These are phyloP conservation scores for Hansfordia pulvinata DNA, from an alignment of 2,329 filamentous ascomycete genomes.

Conservation along the genomic window DNA sequence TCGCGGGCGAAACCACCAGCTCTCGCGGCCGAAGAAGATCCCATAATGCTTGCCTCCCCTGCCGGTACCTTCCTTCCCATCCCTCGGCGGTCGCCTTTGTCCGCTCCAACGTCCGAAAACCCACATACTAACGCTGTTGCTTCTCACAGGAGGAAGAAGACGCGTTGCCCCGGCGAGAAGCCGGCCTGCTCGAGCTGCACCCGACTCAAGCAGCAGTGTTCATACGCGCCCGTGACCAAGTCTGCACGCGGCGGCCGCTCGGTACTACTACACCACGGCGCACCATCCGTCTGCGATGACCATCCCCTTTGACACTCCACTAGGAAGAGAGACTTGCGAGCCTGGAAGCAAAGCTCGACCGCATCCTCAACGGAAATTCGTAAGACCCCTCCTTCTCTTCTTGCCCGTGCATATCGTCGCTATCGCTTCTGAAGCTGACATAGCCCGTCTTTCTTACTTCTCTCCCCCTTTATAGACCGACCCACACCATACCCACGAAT, in stretches of 20 bases:
- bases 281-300: constrained; percentile 1
- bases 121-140: constrained; percentile 4
- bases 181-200: constrained; percentile 35
- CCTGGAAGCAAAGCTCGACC: constrained; percentile 36
- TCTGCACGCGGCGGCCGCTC: constrained; percentile 26
- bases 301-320: neutral
- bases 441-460: constrained; percentile 7
- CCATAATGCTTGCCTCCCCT: constrained; percentile 30
- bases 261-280: constrained; percentile 16
- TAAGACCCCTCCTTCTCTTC: constrained; percentile 9
- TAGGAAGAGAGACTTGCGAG: constrained; percentile 36
- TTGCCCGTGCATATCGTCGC: too few species aligned
- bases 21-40: constrained; percentile 22
- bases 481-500: constrained; percentile 12
- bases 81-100: too few species aligned
- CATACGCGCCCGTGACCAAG: constrained; percentile 23
- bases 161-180: constrained; percentile 35
- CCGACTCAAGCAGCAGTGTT: constrained; percentile 31
- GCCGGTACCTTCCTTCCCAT: constrained; percentile 23
- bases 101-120: neutral
- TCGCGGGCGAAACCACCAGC: constrained; percentile 15
- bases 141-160: constrained; percentile 29
- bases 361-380: constrained; percentile 28
- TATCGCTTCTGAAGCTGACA: too few species aligned
- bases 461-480: constrained; percentile 18